Evolutionary conservation across 176 grass and related monocot species (phyloP).

Genomic region (Juncus inflexus): DNA sequence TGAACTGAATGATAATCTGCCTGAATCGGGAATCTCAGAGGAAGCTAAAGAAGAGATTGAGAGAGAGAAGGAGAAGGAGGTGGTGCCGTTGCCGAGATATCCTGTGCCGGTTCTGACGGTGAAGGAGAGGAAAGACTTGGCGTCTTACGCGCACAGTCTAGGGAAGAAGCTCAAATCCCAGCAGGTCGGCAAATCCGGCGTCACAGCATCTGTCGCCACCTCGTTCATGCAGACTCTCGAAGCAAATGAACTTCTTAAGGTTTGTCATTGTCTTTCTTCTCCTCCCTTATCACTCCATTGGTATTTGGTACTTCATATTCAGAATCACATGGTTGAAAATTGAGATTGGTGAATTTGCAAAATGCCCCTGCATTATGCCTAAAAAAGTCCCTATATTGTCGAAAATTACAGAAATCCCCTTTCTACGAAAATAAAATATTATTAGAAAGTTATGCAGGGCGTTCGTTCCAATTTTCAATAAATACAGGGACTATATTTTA

Average conservation of each 20-base stretch:
- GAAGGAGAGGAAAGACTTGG: slow-evolving; percentile 91
- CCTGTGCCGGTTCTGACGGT: slow-evolving; percentile 63
- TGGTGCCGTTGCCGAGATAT: slow-evolving; percentile 38
- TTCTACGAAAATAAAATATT: too few species aligned
- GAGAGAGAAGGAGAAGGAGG: slow-evolving; percentile 14
- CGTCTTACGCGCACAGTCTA: slow-evolving; percentile 77
- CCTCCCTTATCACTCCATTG: neutral
- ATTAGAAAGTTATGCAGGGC: too few species aligned
- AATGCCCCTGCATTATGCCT: too few species aligned
- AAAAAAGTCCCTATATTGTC: too few species aligned
- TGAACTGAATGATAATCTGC: slow-evolving; percentile 21
- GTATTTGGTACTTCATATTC: neutral
- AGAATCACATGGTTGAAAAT: neutral
- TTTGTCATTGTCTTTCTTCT: slow-evolving; percentile 5
- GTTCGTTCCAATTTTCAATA: too few species aligned
- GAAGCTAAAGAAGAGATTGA: slow-evolving; percentile 17
- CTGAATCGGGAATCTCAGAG: slow-evolving; percentile 16
- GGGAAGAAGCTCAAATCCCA: slow-evolving; percentile 90
- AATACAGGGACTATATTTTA: neutral
- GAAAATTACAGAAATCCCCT: too few species aligned
- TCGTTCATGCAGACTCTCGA: slow-evolving; percentile 77
- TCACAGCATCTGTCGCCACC: slow-evolving; percentile 54
- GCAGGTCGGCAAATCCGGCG: slow-evolving; percentile 81
- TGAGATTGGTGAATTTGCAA: too few species aligned
- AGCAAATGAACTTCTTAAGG: slow-evolving; percentile 95